These are phyloP conservation scores for Solanum hybrid DNA, from an alignment of 305 asterid genomes.

Conservation along the genomic window DNA sequence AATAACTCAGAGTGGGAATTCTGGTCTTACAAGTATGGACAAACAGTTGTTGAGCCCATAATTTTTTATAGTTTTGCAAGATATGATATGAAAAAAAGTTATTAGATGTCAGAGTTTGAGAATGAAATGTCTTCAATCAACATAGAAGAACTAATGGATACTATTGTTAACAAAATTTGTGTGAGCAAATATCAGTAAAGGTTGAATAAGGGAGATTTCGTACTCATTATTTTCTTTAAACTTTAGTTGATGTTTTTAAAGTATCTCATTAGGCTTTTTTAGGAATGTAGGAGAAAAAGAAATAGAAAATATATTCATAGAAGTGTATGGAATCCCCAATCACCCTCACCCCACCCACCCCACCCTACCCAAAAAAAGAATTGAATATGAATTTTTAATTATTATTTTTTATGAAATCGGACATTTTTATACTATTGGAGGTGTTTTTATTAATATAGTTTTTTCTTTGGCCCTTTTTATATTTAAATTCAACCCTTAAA, in stretches of 20 bases:
- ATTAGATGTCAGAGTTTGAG: neutral
- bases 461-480: neutral
- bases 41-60: neutral
- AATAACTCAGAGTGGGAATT: neutral
- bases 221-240: neutral
- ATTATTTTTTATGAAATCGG: no score
- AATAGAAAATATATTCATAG: neutral
- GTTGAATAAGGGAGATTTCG: neutral
- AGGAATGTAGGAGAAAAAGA: neutral
- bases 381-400: neutral
- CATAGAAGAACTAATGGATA: neutral
- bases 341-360: no score
- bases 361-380: neutral
- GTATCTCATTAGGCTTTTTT: neutral
- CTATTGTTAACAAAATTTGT: neutral
- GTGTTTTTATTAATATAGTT: neutral
- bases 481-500: neutral
- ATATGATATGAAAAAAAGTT: no score
- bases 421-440: neutral
- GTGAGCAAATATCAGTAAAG: neutral
- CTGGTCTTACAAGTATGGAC: neutral
- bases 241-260: neutral
- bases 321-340: neutral
- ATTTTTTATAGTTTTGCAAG: neutral
- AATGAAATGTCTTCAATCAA: neutral